Evolutionary conservation across 345 rosid species (phyloP), one percentile per base, ranked within the genome.

Genomic region (Eucalyptus microcorys): DNA sequence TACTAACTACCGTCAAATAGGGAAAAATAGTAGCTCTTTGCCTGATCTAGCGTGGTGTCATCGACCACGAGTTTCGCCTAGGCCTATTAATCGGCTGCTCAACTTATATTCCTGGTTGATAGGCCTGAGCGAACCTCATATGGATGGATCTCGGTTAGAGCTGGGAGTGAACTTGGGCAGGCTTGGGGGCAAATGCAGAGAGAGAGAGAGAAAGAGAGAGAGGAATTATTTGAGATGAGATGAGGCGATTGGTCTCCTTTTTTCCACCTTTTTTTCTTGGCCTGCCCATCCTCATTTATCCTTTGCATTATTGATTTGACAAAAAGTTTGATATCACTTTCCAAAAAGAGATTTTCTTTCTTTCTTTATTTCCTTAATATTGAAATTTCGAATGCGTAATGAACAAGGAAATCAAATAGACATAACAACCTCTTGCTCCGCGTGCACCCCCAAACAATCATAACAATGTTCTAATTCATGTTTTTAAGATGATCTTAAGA

Each of bases 1-100:
- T 52, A 3, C 10, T 52, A 1, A 2, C 24, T 52, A 19, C 24
- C 2, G 2, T 52, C 9, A 52, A 1, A 52, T 52, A 52, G 0
- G 9, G 4, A 3, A 52, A 52, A 52, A 52, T 52, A 52, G 55
- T 52, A 52, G 55, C 24, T 52, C 10, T 52, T 1, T 2, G 3
- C 10, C 24, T 19, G 24, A 52, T 52, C 0, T 52, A 52, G 57
- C 2, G 4, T 52, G 57, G 57, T 52, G 57, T 52, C 26, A 21
- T 52, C 5, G 8, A 21, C 26, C 57, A 21, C 2, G 2, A 52
- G 57, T 4, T 52, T 52, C 2, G 26, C 26, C 1, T 52, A 52
- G 24, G 57, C 57, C 57, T 52, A 21, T 52, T 4, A 52, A 52
- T 52, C 4, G 26, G 4, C 1, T 52, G 2, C 57, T 52, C 26